Base-by-base conservation (phyloP, 2,329 filamentous ascomycete species). In the Cladophialophora carrionii region DNA sequence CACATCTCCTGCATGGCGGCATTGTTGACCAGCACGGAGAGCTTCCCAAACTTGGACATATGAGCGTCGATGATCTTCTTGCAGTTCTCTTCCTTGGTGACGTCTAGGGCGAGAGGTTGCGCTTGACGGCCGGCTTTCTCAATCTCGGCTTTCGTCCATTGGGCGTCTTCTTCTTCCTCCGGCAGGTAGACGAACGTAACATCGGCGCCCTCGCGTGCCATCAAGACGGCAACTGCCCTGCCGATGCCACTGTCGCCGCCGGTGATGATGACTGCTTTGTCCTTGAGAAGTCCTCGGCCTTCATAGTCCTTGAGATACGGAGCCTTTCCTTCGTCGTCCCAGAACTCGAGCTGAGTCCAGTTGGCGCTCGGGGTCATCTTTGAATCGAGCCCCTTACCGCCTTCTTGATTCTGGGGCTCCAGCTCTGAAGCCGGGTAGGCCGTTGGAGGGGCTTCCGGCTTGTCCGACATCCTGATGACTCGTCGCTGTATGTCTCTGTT, bases 231-330 rank as follows among this genome's bases (percentile, higher is more conserved):
- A 1, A 85, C 79, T 0, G 83, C 77, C 9, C 84, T 80, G 20
- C 84, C 84, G 53, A 86, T 87, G 4, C 82, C 83, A 1, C 82
- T 84, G 66, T 86, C 84, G 70, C 84, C 84, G 2, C 83, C 84
- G 0, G 83, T 86, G 64, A 86, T 83, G 7, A 86, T 71, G 1
- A 80, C 82, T 49, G 84, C 85, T 71, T 78, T 79, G 7, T 78
- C 80, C 37, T 78, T 78, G 53, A 86, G 73, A 67, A 84, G 85
- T 17, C 77, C 78, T 1, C 80, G 81, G 0, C 81, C 82, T 26
- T 74, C 65, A 72, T 81, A 81, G 60, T 79, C 76, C 43, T 68
- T 66, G 7, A 68, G 52, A 29, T 57, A 63, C 4, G 68, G 68
- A 8, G 48, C 37, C 20, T 63, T 67, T 22, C 68, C 66, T 37